Base-by-base conservation (phyloP, 2,329 filamentous ascomycete genomes). In the Oidium heveae region DNA sequence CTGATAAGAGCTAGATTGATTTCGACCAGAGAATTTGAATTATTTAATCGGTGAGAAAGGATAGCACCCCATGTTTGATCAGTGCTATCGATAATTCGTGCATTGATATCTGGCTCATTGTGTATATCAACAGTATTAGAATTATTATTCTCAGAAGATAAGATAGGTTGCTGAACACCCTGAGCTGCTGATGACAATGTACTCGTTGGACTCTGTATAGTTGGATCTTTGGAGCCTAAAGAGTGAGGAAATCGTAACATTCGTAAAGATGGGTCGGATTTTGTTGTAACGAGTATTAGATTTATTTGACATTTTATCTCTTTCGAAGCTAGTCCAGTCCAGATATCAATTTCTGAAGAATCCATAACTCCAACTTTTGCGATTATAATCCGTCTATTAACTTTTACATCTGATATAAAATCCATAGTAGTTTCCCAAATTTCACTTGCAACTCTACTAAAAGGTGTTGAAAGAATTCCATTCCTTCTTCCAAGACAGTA, bases 21-120 rank as follows among this genome's bases (percentile, higher is more conserved):
- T 46, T 79, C 75, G 5, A 74, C 68, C 16, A 75, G 68, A 2
- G 73, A 73, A 10, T 70, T 67, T 0, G 77, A 75, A 61, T 76
- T 80, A 64, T 74, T 78, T 16, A 82, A 70, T 15, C 78, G 72
- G 63, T 86, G 81, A 0, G 76, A 73, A 44, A 84, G 72, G 16
- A 91, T 70, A 5, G 84, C 75, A 20, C 80, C 84, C 80, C 82
- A 89, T 0, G 77, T 82, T 58, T 85, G 82, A 61, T 91, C 85
- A 0, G 79, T 79, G 1, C 76, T 67, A 62, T 91, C 84, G 18
- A 84, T 69, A 12, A 93, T 74, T 20, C 81, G 75, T 0, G 81
- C 76, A 56, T 88, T 83, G 1, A 72, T 71, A 56, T 82, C 78
- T 50, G 73, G 68, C 60, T 78, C 73, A 16, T 66, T 64, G 2